Evolutionary conservation across 2,329 filamentous ascomycete species (phyloP).

Genomic region (Beauveria medogensis): DNA sequence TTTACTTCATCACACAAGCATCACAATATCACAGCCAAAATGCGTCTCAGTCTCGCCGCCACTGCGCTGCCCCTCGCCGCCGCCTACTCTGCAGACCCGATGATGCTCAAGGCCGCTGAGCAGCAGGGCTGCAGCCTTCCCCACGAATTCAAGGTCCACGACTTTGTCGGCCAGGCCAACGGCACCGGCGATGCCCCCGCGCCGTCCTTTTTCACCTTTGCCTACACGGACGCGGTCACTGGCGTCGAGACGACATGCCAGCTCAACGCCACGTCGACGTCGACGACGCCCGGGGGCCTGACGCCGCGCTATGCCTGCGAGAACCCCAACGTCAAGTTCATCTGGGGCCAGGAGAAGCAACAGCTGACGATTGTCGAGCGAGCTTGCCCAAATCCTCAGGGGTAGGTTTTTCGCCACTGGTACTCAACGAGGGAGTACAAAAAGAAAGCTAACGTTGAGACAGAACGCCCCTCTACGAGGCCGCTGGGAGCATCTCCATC

Average conservation of each 20-base stretch:
- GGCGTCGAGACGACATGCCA: conserved; percentile 33
- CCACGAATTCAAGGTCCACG: conserved; percentile 28
- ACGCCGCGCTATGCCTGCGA: conserved; percentile 36
- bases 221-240: conserved; percentile 33
- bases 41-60: conserved; percentile 1
- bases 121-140: conserved; percentile 29
- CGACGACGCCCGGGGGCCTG: conserved; percentile 23
- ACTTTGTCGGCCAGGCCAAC: conserved; percentile 28
- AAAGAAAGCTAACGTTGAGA: background rate
- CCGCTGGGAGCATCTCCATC: conserved; percentile 13
- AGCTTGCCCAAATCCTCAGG: conserved; percentile 30
- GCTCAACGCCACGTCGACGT: conserved; percentile 33
- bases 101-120: conserved; percentile 17
- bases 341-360: conserved; percentile 24
- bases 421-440: background rate
- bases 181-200: conserved; percentile 22
- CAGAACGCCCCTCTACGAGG: conserved; percentile 14
- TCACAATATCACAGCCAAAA: background rate
- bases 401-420: conserved; percentile 22
- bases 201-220: conserved; percentile 29
- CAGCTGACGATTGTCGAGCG: conserved; percentile 37
- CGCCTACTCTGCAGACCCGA: conserved; percentile 21
- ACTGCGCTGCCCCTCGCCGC: conserved; percentile 7
- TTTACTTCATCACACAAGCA: background rate
- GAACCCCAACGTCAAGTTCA: conserved; percentile 33